Percentiles rank a stretch among this genome's conserved stretches.
These are phyloP conservation scores for Xylaria sp. DNA, from an alignment of 2,329 filamentous ascomycete species.

Conservation along the genomic window DNA sequence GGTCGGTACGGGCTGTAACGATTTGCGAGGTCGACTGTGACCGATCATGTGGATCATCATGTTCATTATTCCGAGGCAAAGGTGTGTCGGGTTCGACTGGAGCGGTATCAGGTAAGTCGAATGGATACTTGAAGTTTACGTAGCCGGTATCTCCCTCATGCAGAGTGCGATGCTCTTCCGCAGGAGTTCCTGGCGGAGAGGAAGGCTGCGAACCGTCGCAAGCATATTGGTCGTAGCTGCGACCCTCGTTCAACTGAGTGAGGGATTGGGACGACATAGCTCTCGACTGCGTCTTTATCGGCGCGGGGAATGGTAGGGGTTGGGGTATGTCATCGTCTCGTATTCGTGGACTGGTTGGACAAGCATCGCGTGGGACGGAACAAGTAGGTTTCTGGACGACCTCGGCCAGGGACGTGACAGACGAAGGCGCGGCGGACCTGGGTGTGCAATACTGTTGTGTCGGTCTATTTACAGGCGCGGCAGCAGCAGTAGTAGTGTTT, in stretches of 20 bases:
- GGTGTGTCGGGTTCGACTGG: conserved; percentile 38
- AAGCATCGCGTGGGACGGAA: conserved; percentile 31
- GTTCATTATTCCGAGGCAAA: conserved; percentile 38
- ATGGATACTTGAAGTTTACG: conserved; percentile 53
- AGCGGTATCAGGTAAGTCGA: conserved; percentile 42
- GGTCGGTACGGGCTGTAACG: conserved; percentile 43
- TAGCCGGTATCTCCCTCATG: conserved; percentile 62
- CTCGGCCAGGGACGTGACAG: conserved; percentile 9
- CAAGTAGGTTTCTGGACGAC: conserved; percentile 17
- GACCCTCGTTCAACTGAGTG: conserved; percentile 66
- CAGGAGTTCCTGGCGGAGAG: conserved; percentile 44
- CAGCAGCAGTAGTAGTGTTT: not conserved
- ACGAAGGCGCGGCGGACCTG: conserved; percentile 9
- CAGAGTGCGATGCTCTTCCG: conserved; percentile 50
- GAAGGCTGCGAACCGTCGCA: conserved; percentile 42
- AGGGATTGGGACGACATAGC: conserved; percentile 61
- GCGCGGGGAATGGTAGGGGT: conserved; percentile 20
- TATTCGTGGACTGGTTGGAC: conserved; percentile 28
- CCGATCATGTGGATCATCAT: conserved; percentile 18
- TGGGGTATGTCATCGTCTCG: conserved; percentile 37
- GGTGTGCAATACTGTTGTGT: conserved; percentile 2
- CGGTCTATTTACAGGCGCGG: conserved; percentile 21
- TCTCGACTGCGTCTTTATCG: conserved; percentile 47
- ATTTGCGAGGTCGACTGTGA: conserved; percentile 50
- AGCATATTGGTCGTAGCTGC: conserved; percentile 63